phyloP scores from a whole-genome alignment of 371 early-diverging fungal species.

The Mortierella sp. region DNA sequence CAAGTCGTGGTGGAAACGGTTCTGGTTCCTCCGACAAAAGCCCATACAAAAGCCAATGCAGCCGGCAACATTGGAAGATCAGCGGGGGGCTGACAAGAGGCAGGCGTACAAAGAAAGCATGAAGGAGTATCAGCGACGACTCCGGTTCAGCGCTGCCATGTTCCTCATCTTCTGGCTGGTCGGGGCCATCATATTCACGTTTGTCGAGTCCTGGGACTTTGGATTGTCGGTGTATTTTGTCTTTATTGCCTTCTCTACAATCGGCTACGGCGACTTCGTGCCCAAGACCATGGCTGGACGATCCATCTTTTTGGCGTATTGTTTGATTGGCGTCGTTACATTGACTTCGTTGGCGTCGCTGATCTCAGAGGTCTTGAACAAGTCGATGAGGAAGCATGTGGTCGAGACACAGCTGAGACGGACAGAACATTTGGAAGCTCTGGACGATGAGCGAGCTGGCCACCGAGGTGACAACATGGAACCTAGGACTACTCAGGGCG shows the following conservation, averaged over 20 bases:
- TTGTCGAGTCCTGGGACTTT: conserved; percentile 43
- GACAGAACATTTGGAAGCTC: conserved; percentile 13
- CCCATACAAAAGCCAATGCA: not conserved
- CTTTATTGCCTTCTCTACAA: conserved; percentile 31
- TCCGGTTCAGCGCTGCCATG: conserved; percentile 24
- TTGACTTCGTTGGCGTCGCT: conserved; percentile 50
- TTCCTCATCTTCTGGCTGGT: conserved; percentile 43
- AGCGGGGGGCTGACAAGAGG: conserved; percentile 21
- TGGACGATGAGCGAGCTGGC: not conserved
- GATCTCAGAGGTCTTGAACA: conserved; percentile 42
- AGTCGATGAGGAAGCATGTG: conserved; percentile 41
- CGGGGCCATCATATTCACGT: conserved; percentile 36
- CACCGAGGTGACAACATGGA: not conserved
- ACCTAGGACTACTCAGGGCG: not conserved
- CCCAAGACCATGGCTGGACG: conserved; percentile 34
- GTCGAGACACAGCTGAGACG: conserved; percentile 35
- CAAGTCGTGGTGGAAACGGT: not conserved
- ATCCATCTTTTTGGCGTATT: conserved; percentile 36
- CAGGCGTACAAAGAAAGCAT: conserved; percentile 38
- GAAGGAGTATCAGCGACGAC: conserved; percentile 33
- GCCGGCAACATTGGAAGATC: conserved; percentile 13
- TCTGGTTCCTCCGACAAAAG: not conserved
- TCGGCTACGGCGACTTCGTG: conserved; percentile 47
- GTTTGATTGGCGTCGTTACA: conserved; percentile 37
- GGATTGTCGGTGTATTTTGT: conserved; percentile 35